Base-by-base conservation (phyloP, 1,284 basidiomycete genomes). In the Fomitopsis schrenkii region DNA sequence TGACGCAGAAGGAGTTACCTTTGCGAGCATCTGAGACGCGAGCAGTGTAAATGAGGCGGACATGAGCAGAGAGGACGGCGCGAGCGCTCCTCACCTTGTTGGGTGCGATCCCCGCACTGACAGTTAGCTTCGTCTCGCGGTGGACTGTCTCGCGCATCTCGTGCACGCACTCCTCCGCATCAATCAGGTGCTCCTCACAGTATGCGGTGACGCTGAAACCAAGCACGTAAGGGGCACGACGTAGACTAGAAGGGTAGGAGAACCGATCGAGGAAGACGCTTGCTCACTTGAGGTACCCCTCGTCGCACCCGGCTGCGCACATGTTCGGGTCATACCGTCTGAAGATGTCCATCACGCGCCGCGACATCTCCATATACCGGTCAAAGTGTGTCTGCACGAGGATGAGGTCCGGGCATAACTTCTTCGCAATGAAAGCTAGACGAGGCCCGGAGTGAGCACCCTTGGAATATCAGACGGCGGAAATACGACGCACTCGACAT, bases 71-170 rank as follows among this genome's bases (percentile, higher is more conserved):
- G 72, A 19, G 33, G 52, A 10, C 55, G 44, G 48, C 26, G 38
- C 46, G 63, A 22, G 59, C 58, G 45, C 7, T 12, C 63, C 59
- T 50, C 65, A 88, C 91, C 80, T 87, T 91, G 71, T 92, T 97
- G 0, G 94, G 90, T 0, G 94, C 94, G 61, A 96, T 95, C 22
- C 94, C 97, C 33, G 95, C 95, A 66, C 94, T 96, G 58, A 95
- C 94, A 4, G 97, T 98, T 58, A 99, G 76, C 53, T 85, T 83
- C 0, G 94, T 97, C 74, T 91, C 88, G 22, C 79, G 79, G 63
- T 87, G 81, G 1, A 97, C 90, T 48, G 80, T 79, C 14, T 79
- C 79, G 14, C 95, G 84, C 76, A 98, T 89, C 64, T 91, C 80
- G 54, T 83, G 75, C 2, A 97, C 93, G 64, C 94, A 94, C 36